Evolutionary conservation across 1,139 yeast genomes (phyloP).

Genomic region (Lodderomyces margitis): DNA sequence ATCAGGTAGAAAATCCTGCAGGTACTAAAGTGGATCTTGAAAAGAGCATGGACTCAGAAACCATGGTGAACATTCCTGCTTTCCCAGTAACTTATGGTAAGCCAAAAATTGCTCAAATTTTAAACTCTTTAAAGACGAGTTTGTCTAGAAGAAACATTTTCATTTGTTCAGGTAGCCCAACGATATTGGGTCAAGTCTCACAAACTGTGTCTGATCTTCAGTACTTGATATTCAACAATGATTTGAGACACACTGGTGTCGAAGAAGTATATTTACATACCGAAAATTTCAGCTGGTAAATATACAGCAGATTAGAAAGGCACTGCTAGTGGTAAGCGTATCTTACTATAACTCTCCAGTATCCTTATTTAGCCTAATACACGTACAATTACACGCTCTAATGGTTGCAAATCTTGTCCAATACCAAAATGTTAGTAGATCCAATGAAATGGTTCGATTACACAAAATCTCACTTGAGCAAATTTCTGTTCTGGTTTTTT

Average conservation of each 20-base stretch:
- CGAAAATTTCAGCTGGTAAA: constrained; percentile 57
- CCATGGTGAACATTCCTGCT: constrained; percentile 7
- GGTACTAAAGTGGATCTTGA: constrained; percentile 10
- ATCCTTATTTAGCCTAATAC: too few relatives aligned
- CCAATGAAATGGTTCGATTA: not conserved
- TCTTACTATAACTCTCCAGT: too few relatives aligned
- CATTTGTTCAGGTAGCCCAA: constrained; percentile 51
- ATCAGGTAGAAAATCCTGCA: constrained; percentile 5
- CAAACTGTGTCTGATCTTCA: constrained; percentile 41
- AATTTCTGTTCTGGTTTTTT: too few relatives aligned
- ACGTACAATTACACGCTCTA: not conserved
- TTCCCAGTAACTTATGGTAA: constrained; percentile 25
- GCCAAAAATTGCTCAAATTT: constrained; percentile 30
- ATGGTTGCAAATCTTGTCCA: not conserved
- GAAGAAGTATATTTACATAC: constrained; percentile 58
- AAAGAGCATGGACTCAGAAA: constrained; percentile 13
- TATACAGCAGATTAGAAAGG: too few relatives aligned
- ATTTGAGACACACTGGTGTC: constrained; percentile 22
- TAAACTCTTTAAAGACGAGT: constrained; percentile 18
- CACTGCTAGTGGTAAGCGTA: too few relatives aligned
- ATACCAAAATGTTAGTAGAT: too few relatives aligned
- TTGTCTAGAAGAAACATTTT: constrained; percentile 43
- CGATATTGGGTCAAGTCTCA: constrained; percentile 45
- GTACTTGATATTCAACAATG: constrained; percentile 30
- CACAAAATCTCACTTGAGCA: not conserved